Evolutionary conservation across 1,284 basidiomycete species (phyloP), one percentile per base, ranked within the genome.

Genomic region (Anthracocystis walkeri): DNA sequence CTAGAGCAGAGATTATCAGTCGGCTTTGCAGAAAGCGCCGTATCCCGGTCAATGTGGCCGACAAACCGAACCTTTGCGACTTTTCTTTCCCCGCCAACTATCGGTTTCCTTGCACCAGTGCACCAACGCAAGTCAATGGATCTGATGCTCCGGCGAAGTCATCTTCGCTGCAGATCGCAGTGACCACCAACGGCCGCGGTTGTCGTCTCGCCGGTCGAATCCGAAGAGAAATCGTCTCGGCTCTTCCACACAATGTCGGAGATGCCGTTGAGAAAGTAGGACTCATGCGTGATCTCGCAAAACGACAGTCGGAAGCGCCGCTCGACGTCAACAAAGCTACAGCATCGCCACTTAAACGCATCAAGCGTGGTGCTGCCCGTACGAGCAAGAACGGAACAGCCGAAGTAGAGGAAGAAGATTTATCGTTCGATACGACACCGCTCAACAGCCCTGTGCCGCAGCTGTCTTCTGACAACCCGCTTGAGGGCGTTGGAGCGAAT

Each of bases 151-250:
- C 49, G 10, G 41, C 63, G 5, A 23, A 61, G 5, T 61, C 60
- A 0, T 80, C 89, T 6, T 90, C 92, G 2, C 87, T 97, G 0
- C 94, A 97, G 82, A 86, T 99, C 12, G 93, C 92, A 0, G 89
- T 98, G 1, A 93, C 94, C 0, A 95, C 95, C 1, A 97, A 97
- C 78, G 94, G 94, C 0, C 90, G 92, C 66, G 96, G 95, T 1
- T 98, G 96, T 82, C 88, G 96, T 14, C 87, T 99, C 3, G 92
- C 92, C 0, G 90, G 91, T 2, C 88, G 95, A 11, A 87, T 99
- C 41, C 90, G 90, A 46, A 87, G 96, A 27, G 94, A 97, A 44
- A 90, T 97, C 52, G 90, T 96, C 3, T 87, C 91, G 0, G 88
- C 89, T 38, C 86, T 99, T 3, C 91, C 94, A 0, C 88, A 88